Evolutionary conservation across 2,329 filamentous ascomycete species (phyloP), one percentile per base, ranked within the genome.

Genomic region (Colletotrichum sojae): DNA sequence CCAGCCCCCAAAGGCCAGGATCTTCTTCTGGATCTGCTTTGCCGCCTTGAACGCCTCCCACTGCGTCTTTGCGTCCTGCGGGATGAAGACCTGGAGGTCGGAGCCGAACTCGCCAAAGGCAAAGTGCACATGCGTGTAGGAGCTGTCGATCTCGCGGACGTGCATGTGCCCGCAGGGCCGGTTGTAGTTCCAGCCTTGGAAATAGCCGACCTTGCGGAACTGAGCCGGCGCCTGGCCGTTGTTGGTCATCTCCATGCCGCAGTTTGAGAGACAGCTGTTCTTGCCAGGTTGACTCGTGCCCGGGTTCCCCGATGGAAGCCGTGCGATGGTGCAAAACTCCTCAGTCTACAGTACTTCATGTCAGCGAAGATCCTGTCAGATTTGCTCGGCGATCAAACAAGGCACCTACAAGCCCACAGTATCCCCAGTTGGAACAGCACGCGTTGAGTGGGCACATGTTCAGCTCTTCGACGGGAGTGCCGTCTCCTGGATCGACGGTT

Each of bases 1-100:
- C 78, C 83, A 85, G 18, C 83, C 83, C n/a, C 83, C 83, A 70
- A 86, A 80, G 0, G 80, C 78, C 2, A 85, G 6, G 51, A 85
- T 79, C 15, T 73, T 74, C 65, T 82, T 80, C 27, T 75, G 39
- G 2, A 72, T 31, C 27, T 31, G 27, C 6, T 10, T 31, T 1
- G 27, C 27, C 27, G 27, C 72, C 49, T 71, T 74, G 58, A 82
- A 80, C 1, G 70, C 58, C 0, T 73, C 60, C 39, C 78, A 82
- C 54, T 31, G 80, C 71, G n/a, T 1, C 72, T 15, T 73, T 62
- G 5, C 72, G 27, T 31, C 9, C 9, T 31, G 27, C 61, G 25
- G 57, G 25, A 78, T 45, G 4, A 79, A 73, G 6, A 31, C 2
- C 73, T 60, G 60, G 71, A 76, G 18, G 73, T 62, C 0, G 63